Conservation (phyloP, 768 basidiomycete genomes). For the Tulasnella sp. region DNA sequence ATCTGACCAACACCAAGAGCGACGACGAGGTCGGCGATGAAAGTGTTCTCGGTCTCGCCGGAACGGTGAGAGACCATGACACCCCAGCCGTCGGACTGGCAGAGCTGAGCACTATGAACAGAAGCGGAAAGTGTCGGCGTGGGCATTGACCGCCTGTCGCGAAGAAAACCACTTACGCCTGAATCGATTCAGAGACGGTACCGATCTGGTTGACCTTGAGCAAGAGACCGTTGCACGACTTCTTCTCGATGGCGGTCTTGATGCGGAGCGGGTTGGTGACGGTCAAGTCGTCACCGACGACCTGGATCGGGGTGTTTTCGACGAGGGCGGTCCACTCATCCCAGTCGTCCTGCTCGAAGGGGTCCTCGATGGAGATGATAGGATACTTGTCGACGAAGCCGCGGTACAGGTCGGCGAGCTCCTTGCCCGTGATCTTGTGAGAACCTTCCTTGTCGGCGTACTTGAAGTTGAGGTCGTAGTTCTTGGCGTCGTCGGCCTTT, state of each 20-base stretch:
- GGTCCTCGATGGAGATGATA: conserved; percentile 93
- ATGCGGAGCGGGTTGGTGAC: conserved; percentile 97
- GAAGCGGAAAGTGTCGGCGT: conserved; percentile 13
- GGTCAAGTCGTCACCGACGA: conserved; percentile 94
- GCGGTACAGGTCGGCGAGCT: conserved; percentile 92
- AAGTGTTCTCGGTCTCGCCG: conserved; percentile 96
- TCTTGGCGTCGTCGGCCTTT: conserved; percentile 66
- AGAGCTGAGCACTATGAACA: conserved; percentile 73
- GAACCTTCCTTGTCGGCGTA: conserved; percentile 98
- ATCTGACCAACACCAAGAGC: conserved; percentile 91
- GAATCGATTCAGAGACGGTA: conserved; percentile 97
- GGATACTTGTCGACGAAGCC: conserved; percentile 88
- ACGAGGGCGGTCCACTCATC: conserved; percentile 96
- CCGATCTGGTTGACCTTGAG: conserved; percentile 99
- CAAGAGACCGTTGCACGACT: conserved; percentile 97
- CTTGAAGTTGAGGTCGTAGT: conserved; percentile 96
- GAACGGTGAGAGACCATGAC: conserved; percentile 99
- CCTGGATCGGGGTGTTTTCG: conserved; percentile 70
- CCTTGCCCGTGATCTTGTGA: conserved; percentile 89
- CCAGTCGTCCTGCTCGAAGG: conserved; percentile 99
- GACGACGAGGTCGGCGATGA: conserved; percentile 93
- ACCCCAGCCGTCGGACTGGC: conserved; percentile 96
- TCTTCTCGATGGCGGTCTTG: conserved; percentile 99
- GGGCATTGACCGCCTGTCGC: not conserved
- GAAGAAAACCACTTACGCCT: conserved; percentile 65